Evolutionary conservation across 345 rosid genomes (phyloP).

Genomic region (Laguncularia racemosa): DNA sequence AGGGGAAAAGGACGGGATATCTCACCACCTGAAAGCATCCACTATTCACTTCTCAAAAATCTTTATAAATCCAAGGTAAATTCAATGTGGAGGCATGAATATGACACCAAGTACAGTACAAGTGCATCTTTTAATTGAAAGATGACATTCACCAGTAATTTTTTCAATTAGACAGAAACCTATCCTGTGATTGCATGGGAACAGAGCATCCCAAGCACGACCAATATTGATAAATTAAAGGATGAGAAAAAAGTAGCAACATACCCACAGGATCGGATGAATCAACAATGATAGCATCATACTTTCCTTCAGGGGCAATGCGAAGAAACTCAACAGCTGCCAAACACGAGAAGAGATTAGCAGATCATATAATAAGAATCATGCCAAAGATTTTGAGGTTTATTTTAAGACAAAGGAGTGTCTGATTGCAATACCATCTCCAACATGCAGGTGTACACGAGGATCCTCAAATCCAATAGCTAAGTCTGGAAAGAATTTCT

Average conservation of each 20-base stretch:
- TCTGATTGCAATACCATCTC: conserved; percentile 66
- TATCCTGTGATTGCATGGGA: too few relatives aligned
- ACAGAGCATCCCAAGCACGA: background rate
- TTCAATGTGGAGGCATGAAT: too few relatives aligned
- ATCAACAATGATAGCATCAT: conserved; percentile 91
- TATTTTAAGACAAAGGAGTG: background rate
- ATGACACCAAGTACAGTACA: background rate
- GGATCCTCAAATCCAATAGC: conserved; percentile 91
- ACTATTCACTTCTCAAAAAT: too few relatives aligned
- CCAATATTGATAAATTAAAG: background rate
- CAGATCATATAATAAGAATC: background rate
- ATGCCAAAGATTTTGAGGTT: background rate
- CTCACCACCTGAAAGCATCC: too few relatives aligned
- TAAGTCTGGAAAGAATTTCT: conserved; percentile 74
- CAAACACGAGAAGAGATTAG: conserved; percentile 7
- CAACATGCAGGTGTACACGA: conserved; percentile 82
- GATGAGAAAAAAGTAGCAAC: background rate
- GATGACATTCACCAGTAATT: too few relatives aligned
- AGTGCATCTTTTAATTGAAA: too few relatives aligned
- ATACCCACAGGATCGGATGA: conserved; percentile 96
- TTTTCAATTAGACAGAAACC: too few relatives aligned
- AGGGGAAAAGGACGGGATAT: too few relatives aligned
- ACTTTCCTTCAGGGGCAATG: conserved; percentile 55
- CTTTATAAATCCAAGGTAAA: too few relatives aligned
- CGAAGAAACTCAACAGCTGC: conserved; percentile 81